Conservation (phyloP, 495 filamentous ascomycete genomes). For the Neurospora hispaniola region DNA sequence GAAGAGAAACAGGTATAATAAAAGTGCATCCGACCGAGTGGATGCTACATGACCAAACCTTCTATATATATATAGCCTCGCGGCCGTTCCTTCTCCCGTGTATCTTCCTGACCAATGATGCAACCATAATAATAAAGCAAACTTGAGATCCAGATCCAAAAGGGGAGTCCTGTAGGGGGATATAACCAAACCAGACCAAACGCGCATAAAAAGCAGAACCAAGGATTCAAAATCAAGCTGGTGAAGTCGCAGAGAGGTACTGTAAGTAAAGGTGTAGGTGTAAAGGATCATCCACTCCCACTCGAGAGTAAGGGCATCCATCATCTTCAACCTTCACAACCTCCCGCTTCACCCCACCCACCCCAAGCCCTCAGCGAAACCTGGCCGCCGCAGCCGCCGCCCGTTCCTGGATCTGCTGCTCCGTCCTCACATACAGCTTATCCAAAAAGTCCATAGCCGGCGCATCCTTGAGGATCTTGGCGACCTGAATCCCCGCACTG, state of each 20-base stretch:
- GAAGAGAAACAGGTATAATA: background rate
- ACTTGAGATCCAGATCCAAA: background rate
- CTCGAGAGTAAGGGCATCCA: no score
- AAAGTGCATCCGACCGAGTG: constrained; percentile 6
- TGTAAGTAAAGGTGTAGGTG: background rate
- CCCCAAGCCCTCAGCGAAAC: constrained; percentile 23
- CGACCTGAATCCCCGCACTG: constrained; percentile 75
- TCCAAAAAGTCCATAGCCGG: constrained; percentile 72
- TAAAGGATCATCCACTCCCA: background rate
- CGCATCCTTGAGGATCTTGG: constrained; percentile 75
- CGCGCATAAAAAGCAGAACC: background rate
- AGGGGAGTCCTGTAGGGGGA: background rate
- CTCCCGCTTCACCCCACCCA: background rate
- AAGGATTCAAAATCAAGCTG: background rate
- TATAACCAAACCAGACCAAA: background rate
- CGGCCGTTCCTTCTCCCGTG: background rate
- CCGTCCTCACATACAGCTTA: constrained; percentile 55
- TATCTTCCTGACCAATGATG: background rate
- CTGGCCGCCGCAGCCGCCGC: constrained; percentile 33
- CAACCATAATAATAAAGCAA: background rate
- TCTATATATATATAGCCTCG: background rate
- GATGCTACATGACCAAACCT: background rate
- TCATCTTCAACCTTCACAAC: no score
- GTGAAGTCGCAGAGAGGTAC: no score
- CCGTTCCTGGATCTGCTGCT: constrained; percentile 62